Evolutionary conservation across 768 basidiomycete genomes (phyloP).

Genomic region (Dendrothele bispora): DNA sequence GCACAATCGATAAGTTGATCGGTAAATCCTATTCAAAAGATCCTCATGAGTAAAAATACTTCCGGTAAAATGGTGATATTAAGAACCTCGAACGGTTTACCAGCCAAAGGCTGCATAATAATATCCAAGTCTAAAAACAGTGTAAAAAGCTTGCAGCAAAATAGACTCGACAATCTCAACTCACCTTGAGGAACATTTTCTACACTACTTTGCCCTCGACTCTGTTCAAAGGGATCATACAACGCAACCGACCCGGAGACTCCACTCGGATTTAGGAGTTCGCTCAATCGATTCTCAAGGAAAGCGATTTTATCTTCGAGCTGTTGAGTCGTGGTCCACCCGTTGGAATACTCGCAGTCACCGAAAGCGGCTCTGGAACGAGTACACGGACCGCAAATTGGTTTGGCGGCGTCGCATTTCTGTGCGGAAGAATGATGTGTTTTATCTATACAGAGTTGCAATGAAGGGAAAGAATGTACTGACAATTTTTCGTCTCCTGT

Average conservation of each 20-base stretch:
- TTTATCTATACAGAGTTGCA: background rate
- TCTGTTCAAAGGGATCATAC: constrained; percentile 6
- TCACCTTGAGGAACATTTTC: no score
- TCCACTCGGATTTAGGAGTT: constrained; percentile 28
- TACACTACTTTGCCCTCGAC: no score
- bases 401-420: constrained; percentile 42
- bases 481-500: constrained; percentile 4
- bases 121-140: no score
- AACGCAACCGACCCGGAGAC: background rate
- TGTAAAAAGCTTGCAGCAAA: no score
- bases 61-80: no score
- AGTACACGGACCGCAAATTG: constrained; percentile 39
- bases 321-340: constrained; percentile 33
- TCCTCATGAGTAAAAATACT: no score
- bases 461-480: background rate
- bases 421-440: constrained; percentile 15
- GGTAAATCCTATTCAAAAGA: no score
- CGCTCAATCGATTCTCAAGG: constrained; percentile 34
- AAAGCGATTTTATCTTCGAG: constrained; percentile 39
- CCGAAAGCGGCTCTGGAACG: constrained; percentile 33
- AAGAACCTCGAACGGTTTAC: no score
- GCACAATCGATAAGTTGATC: background rate
- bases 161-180: no score
- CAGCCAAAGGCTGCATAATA: no score
- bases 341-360: constrained; percentile 47